phyloP scores from a whole-genome alignment of 306 rosid genomes.

The Coriaria nepalensis region DNA sequence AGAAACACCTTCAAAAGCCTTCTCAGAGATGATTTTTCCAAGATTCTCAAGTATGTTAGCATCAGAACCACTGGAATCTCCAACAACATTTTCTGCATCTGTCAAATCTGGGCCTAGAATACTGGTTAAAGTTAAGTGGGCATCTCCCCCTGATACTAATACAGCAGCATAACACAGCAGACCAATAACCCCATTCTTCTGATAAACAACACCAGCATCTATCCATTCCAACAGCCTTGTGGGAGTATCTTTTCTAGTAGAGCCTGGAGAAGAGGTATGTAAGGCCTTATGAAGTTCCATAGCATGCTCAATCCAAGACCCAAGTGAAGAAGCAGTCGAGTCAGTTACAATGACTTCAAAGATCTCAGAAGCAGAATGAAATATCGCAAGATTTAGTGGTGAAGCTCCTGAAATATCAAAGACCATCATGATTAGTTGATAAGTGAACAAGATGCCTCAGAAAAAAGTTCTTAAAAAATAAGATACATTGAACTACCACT shows the following conservation, averaged over 20 bases:
- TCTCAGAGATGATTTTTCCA: conserved; percentile 72
- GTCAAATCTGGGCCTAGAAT: conserved; percentile 73
- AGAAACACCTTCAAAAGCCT: conserved; percentile 80
- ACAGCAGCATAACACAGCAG: conserved; percentile 85
- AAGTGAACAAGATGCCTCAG: neutral
- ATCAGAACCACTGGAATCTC: conserved; percentile 69
- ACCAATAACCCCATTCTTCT: conserved; percentile 84
- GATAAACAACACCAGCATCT: conserved; percentile 85
- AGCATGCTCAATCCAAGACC: conserved; percentile 87
- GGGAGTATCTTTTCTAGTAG: conserved; percentile 95
- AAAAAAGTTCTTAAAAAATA: neutral
- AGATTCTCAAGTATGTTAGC: conserved; percentile 93
- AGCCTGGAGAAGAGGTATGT: conserved; percentile 84
- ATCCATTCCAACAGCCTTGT: conserved; percentile 92
- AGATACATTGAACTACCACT: conserved; percentile 33
- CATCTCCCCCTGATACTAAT: conserved; percentile 95
- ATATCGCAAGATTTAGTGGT: conserved; percentile 70
- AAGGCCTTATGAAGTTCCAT: conserved; percentile 77
- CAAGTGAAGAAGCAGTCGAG: conserved; percentile 71
- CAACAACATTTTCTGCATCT: conserved; percentile 71
- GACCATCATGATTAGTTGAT: neutral
- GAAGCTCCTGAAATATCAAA: conserved; percentile 54
- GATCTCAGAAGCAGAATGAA: conserved; percentile 94
- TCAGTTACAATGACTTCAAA: conserved; percentile 93
- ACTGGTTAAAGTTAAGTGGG: conserved; percentile 61